Percentiles rank a stretch among this genome's conserved stretches.
Evolutionary conservation across 257 asterid species (phyloP).

Genomic region (Echium plantagineum): DNA sequence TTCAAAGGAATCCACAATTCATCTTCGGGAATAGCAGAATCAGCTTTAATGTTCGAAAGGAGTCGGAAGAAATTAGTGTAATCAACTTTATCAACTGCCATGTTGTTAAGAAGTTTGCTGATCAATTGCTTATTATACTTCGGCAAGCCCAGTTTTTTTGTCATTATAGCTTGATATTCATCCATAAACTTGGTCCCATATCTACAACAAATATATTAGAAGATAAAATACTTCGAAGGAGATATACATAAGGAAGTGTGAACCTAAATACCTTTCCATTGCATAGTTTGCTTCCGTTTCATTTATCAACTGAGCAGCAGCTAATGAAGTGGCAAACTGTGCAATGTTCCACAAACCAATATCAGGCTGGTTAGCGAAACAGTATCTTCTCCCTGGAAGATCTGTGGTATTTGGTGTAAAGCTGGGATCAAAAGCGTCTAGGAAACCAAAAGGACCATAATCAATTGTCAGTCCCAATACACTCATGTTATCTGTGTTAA

Average conservation of each 20-base stretch:
- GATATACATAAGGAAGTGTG: neutral
- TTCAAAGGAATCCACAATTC: constrained; percentile 72
- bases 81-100: constrained; percentile 97
- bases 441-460: constrained; percentile 96
- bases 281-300: constrained; percentile 77
- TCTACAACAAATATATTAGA: constrained; percentile 25
- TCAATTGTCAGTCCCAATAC: constrained; percentile 88
- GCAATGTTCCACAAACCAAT: constrained; percentile 93
- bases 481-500: constrained; percentile 98
- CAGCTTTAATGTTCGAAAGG: constrained; percentile 81
- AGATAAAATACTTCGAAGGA: neutral
- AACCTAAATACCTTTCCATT: constrained; percentile 63
- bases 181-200: constrained; percentile 94
- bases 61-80: constrained; percentile 92
- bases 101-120: constrained; percentile 79
- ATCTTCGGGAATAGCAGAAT: constrained; percentile 43
- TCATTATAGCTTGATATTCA: constrained; percentile 87
- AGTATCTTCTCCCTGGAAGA: constrained; percentile 95
- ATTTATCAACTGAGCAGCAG: constrained; percentile 62
- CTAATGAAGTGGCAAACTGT: constrained; percentile 60
- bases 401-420: constrained; percentile 99
- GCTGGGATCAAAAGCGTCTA: constrained; percentile 97
- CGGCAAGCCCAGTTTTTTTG: constrained; percentile 79
- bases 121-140: constrained; percentile 86
- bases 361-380: constrained; percentile 98